A percentile compares a stretch with the other conserved stretches of the same genome.
phyloP scores from a whole-genome alignment of 148 eudicot species.

The Pharnaceum exiguum region DNA sequence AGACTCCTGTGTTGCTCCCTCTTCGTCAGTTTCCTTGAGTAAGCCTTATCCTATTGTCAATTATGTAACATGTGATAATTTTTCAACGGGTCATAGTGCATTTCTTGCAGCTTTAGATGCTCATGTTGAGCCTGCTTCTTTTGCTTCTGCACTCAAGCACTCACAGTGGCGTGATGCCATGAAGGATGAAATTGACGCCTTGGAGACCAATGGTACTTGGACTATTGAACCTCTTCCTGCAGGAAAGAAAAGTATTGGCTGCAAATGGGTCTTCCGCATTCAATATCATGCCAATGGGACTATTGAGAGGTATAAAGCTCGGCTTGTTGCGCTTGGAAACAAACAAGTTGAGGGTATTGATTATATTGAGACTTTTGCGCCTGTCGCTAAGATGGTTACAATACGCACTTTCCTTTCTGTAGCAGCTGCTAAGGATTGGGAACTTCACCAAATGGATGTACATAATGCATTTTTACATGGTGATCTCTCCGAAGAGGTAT shows the following conservation, averaged over 20 bases:
- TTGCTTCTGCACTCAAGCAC: not conserved
- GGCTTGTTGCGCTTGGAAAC: too few species aligned
- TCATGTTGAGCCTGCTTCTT: not conserved
- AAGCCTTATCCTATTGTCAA: not conserved
- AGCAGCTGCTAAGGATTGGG: not conserved
- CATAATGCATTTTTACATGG: too few species aligned
- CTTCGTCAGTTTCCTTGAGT: not conserved
- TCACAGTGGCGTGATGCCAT: not conserved
- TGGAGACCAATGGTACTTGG: not conserved
- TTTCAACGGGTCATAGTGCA: not conserved
- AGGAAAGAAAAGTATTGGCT: not conserved
- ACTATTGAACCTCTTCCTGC: not conserved
- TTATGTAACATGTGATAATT: not conserved
- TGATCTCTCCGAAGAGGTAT: not conserved
- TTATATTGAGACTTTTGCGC: too few species aligned
- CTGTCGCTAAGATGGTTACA: too few species aligned
- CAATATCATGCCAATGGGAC: too few species aligned
- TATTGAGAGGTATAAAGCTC: too few species aligned
- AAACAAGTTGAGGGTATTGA: too few species aligned
- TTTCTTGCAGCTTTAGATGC: not conserved
- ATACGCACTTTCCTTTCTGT: too few species aligned
- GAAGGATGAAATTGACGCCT: not conserved
- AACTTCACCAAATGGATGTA: not conserved
- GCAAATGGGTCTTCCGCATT: conserved; percentile 1
- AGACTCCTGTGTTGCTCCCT: not conserved